Evolutionary conservation across 352 stramenopile species (phyloP), one percentile per base, ranked within the genome.

Genomic region (Phytophthora aleatoria): DNA sequence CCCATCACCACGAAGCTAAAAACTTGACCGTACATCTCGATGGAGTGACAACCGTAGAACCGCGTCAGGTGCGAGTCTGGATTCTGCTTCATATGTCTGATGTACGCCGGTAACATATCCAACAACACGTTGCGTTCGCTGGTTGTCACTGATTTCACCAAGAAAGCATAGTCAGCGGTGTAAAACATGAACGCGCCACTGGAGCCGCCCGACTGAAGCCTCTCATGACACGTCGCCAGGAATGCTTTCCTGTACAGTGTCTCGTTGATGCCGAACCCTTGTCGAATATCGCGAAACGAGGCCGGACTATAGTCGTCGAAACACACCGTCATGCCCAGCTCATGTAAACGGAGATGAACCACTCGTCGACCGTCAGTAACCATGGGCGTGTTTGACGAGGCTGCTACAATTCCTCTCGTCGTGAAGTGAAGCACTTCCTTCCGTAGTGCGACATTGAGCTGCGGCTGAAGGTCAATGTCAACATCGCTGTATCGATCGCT

Each of bases 1-100:
- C 84, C 84, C 91, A 97, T 97, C 51, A 97, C 91, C 15, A 97
- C 85, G 44, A 97, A 97, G 67, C 74, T 92, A 64, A 95, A 95
- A 13, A 81, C 61, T 52, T 95, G 79, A 2, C 87, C 86, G 54
- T 97, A 97, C 87, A 97, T 96, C 41, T 87, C 77, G 27, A 97
- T 94, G 27, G 83, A 90, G 63, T 97, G 90, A 61, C 87, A 96
- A 30, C 91, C 91, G 35, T 94, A 94, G 57, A 93, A 97, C 24
- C 91, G 80, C n/a, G 87, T 96, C 50, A 97, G 68, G 56, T 96
- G 83, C 26, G 83, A 95, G 15, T 77, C 60, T 20, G 90, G 85
- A 53, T 97, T 83, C 38, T 57, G 59, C 50, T 92, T 86, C 76
- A 97, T 91, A 67, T 96, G 85, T 11, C 67, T 51, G 43, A 94